phyloP scores from a whole-genome alignment of 1,284 basidiomycete genomes.

The Ustilago vetiveriae region DNA sequence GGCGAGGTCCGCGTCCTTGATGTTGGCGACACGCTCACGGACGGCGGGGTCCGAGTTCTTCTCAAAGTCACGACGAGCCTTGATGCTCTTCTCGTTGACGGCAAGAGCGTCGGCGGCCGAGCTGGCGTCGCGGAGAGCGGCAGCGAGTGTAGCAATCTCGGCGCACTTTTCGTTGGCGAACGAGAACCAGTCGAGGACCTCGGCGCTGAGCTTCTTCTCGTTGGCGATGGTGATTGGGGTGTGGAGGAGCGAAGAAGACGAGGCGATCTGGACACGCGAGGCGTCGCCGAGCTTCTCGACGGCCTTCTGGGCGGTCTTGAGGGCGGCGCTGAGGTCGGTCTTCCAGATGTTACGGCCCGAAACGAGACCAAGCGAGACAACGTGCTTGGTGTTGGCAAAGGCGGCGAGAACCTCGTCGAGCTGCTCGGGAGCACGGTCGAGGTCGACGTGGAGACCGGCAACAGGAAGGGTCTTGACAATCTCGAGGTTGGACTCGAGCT shows the following conservation, averaged over 20 bases:
- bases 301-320: slow-evolving; percentile 86
- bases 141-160: slow-evolving; percentile 88
- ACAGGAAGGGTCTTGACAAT: slow-evolving; percentile 93
- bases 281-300: slow-evolving; percentile 58
- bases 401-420: slow-evolving; percentile 85
- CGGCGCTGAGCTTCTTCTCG: slow-evolving; percentile 88
- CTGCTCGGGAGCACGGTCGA: slow-evolving; percentile 87
- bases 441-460: slow-evolving; percentile 93
- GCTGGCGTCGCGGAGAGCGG: slow-evolving; percentile 57
- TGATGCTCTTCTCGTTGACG: slow-evolving; percentile 86
- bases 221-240: slow-evolving; percentile 93
- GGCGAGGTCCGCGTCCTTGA: slow-evolving; percentile 86
- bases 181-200: slow-evolving; percentile 98
- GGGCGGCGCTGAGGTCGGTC: slow-evolving; percentile 86
- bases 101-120: slow-evolving; percentile 55
- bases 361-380: slow-evolving; percentile 93
- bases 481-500: slow-evolving; percentile 89
- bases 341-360: slow-evolving; percentile 99
- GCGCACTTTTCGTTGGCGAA: slow-evolving; percentile 96
- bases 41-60: slow-evolving; percentile 92
- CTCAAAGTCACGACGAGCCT: slow-evolving; percentile 95
- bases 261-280: slow-evolving; percentile 85
- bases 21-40: slow-evolving; percentile 91
- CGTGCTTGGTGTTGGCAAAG: slow-evolving; percentile 72
- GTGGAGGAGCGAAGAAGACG: slow-evolving; percentile 97